phyloP scores from a whole-genome alignment of 208 protist species.

The Vickermania spadyakhi region DNA sequence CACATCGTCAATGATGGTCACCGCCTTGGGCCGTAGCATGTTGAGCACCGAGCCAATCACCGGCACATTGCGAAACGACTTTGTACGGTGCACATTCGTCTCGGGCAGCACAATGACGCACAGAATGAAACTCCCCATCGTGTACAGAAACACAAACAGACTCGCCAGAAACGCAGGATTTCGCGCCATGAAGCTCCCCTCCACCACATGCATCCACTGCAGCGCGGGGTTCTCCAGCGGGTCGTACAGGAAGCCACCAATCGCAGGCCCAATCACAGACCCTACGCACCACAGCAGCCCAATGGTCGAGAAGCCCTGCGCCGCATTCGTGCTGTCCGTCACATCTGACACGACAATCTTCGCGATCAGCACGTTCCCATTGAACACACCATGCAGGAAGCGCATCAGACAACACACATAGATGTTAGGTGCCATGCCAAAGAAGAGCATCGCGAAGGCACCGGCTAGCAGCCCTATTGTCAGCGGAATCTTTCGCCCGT shows the following conservation, averaged over 20 bases:
- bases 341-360: constrained; percentile 76
- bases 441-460: constrained; percentile 52
- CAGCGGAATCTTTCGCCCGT: constrained; percentile 25
- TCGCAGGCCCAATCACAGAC: constrained; percentile 37
- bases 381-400: constrained; percentile 58
- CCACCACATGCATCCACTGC: constrained; percentile 16
- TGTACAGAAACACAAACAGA: constrained; percentile 37
- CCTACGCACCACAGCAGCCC: constrained; percentile 76
- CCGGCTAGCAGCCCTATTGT: constrained; percentile 21
- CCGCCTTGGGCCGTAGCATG: neutral
- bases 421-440: constrained; percentile 46
- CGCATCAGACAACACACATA: constrained; percentile 32
- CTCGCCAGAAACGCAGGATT: constrained; percentile 42
- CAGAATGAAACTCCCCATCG: constrained; percentile 28
- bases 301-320: constrained; percentile 92
- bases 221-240: constrained; percentile 16
- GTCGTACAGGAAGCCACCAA: constrained; percentile 63
- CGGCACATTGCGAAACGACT: constrained; percentile 18
- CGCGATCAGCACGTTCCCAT: constrained; percentile 74
- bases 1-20: neutral
- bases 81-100: constrained; percentile 36
- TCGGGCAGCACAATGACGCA: constrained; percentile 51
- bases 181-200: constrained; percentile 24
- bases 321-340: constrained; percentile 51
- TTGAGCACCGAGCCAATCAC: constrained; percentile 6